Evolutionary conservation across 225 moss, liverwort and hornwort genomes (phyloP).

Genomic region (Pleurozium schreberi): DNA sequence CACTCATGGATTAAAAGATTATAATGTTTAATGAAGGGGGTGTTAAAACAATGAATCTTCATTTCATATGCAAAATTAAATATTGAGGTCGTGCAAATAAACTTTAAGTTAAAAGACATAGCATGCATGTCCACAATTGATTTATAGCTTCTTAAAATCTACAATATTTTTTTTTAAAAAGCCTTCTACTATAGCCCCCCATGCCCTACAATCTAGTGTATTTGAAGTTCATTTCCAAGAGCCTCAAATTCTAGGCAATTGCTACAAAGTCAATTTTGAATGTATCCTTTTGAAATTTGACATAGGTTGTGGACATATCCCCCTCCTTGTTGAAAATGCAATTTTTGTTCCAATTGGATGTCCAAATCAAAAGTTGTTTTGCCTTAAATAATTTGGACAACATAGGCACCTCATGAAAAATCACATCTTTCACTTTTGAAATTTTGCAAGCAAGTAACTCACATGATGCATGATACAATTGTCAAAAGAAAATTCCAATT

Average conservation of each 20-base stretch:
- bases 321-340: not conserved
- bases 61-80: not conserved
- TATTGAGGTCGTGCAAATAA: not conserved
- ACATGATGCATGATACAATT: not conserved
- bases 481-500: fast-evolving
- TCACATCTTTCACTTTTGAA: not conserved
- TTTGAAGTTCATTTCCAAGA: too few species aligned
- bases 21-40: not conserved
- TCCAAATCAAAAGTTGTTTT: not conserved
- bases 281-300: not conserved
- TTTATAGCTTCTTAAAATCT: too few species aligned
- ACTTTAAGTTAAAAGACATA: too few species aligned
- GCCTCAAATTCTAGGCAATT: too few species aligned
- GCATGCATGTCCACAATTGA: too few species aligned
- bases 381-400: fast-evolving
- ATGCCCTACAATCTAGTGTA: too few species aligned
- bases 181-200: too few species aligned
- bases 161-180: too few species aligned
- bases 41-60: not conserved
- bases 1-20: not conserved
- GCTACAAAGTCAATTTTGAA: not conserved
- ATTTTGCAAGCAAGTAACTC: not conserved
- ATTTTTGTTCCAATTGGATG: not conserved
- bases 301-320: fast-evolving
- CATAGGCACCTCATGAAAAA: not conserved